phyloP scores from a whole-genome alignment of 2,329 filamentous ascomycete species.

The Microdochium paspali region DNA sequence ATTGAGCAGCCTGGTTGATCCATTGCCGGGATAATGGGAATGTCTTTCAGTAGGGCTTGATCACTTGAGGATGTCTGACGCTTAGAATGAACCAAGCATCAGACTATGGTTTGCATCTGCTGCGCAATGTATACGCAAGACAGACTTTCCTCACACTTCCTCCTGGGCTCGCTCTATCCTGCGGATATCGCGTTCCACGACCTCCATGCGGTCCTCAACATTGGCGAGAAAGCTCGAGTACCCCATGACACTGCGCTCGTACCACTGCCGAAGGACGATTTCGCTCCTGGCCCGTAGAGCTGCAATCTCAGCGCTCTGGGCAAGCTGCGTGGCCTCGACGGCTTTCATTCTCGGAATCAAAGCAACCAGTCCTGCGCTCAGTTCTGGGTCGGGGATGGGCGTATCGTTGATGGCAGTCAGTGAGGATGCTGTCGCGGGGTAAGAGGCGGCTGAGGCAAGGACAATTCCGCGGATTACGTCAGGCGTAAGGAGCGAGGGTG shows the following conservation, averaged over 20 bases:
- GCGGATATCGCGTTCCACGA: constrained; percentile 55
- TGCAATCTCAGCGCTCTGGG: constrained; percentile 53
- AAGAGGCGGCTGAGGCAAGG: constrained; percentile 45
- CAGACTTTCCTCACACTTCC: constrained; percentile 22
- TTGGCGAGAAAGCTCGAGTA: constrained; percentile 62
- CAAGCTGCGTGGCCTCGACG: constrained; percentile 48
- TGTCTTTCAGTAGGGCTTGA: no score
- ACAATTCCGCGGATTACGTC: constrained; percentile 45
- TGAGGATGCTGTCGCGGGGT: constrained; percentile 44
- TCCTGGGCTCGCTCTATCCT: constrained; percentile 52
- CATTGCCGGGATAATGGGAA: no score
- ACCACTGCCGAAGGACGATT: constrained; percentile 57
- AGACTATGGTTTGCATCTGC: not conserved
- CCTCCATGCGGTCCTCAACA: constrained; percentile 58
- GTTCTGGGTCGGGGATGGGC: constrained; percentile 43
- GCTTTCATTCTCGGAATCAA: constrained; percentile 54
- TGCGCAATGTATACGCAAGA: not conserved
- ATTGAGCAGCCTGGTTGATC: no score
- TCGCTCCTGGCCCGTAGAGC: constrained; percentile 57
- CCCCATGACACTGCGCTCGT: constrained; percentile 60
- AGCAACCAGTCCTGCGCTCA: constrained; percentile 45
- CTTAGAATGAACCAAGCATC: not conserved
- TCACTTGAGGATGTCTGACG: no score
- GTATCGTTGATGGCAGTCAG: constrained; percentile 47
- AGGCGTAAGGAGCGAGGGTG: constrained; percentile 40